Base-by-base conservation (phyloP, 2,329 filamentous ascomycete species). In the Penicillium sp. region DNA sequence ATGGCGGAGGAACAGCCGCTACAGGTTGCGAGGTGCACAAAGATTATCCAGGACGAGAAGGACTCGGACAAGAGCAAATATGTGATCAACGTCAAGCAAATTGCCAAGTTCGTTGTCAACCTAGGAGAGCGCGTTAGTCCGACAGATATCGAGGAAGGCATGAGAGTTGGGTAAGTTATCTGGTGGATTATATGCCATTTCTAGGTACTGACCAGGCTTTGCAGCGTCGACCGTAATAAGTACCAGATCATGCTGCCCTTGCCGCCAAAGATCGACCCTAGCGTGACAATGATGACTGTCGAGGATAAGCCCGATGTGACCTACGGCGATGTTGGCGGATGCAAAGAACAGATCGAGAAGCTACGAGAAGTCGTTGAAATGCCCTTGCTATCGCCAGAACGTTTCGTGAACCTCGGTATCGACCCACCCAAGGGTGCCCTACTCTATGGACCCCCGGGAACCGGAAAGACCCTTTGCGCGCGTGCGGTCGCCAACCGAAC, bases 1-100 rank as follows among this genome's bases (percentile, higher is more conserved):
- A 99, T 99, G 94, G 87, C 88, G 63, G 94, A 99, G 79, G 94
- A 99, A 79, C 94, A 99, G 72, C 94, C 94, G 43, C 84, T 97
- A 68, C 94, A 99, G 79, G 94, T 99, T 63, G 94, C 94, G 64
- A 85, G 94, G 72, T 99, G 94, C 83, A 99, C 94, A 59, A 99
- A 99, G 84, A 99, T 99, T 76, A 99, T 99, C 68, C 87, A 92
- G 60, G 93, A 97, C 72, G 92, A 96, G 75, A 93, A 94, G 78
- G 92, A 97, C 74, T 83, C 91, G 60, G 90, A 96, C 62, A 99
- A 99, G 85, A 96, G 90, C 86, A 99, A 97, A 87, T 99, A 99
- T 81, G 92, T 99, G 70, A 99, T 99, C 84, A 99, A 99, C 78
- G 93, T 99, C 68, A 99, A 99, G 83, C 94, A 99, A 78, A 99